A percentile compares a stretch with the other conserved stretches of the same genome.
Conservation (phyloP, 176 grass and related monocot genomes). For the Guadua angustifolia region DNA sequence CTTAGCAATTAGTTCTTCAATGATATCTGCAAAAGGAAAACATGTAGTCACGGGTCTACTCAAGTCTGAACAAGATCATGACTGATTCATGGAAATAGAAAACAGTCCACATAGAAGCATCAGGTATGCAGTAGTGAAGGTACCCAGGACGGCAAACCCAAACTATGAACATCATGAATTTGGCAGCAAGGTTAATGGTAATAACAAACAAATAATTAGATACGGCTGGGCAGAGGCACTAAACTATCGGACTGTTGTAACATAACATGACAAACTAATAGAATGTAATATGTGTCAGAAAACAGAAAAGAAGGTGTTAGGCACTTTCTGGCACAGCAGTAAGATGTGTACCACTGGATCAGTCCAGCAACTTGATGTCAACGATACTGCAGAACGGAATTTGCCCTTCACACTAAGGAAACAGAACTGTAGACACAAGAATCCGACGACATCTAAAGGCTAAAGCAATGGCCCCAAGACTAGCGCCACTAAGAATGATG, state of each 20-base stretch:
- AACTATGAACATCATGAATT: neutral
- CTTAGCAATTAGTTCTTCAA: conserved; percentile 81
- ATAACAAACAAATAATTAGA: conserved; percentile 17
- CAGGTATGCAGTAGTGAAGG: neutral
- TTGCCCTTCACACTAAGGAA: conserved; percentile 51
- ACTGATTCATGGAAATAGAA: neutral
- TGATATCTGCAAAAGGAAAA: conserved; percentile 66
- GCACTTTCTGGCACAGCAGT: neutral
- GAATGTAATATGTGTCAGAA: neutral
- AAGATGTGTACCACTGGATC: conserved; percentile 25
- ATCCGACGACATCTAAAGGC: conserved; percentile 44
- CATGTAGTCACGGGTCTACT: conserved; percentile 4
- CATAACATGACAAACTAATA: conserved; percentile 28
- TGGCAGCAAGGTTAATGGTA: conserved; percentile 20
- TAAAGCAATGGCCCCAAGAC: conserved; percentile 44
- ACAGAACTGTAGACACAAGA: conserved; percentile 36
- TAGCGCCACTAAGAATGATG: conserved; percentile 47
- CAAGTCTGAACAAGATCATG: conserved; percentile 25
- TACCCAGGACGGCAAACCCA: conserved; percentile 7
- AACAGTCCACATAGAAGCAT: conserved; percentile 13
- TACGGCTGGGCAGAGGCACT: neutral
- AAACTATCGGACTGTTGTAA: neutral
- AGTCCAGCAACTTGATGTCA: conserved; percentile 35
- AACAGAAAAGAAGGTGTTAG: conserved; percentile 26
- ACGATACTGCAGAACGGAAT: conserved; percentile 16